Conservation (phyloP, 2,329 filamentous ascomycete genomes). For the Trichoderma sp. region DNA sequence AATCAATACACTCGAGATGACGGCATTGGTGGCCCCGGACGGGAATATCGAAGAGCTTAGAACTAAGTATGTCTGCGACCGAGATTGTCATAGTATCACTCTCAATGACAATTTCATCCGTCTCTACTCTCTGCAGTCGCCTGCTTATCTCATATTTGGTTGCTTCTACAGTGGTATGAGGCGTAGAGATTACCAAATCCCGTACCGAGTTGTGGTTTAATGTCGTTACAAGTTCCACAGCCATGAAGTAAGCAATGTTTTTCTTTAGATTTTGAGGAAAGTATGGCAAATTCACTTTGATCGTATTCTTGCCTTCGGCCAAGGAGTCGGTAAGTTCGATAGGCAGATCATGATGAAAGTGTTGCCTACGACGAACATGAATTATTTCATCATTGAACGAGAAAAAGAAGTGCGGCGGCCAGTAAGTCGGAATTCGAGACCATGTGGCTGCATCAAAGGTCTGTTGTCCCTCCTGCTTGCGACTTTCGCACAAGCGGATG, state of each 20-base stretch:
- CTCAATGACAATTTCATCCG: slow-evolving; percentile 63
- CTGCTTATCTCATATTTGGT: slow-evolving; percentile 60
- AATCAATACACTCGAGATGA: slow-evolving; percentile 88
- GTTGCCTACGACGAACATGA: slow-evolving; percentile 63
- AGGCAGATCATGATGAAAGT: slow-evolving; percentile 75
- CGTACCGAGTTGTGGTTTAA: slow-evolving; percentile 48
- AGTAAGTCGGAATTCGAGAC: slow-evolving; percentile 63
- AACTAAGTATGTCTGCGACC: slow-evolving; percentile 67
- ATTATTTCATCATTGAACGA: slow-evolving; percentile 64
- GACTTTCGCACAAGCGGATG: slow-evolving; percentile 60
- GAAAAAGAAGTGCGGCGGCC: slow-evolving; percentile 72
- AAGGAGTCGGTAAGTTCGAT: slow-evolving; percentile 70
- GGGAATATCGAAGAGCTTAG: slow-evolving; percentile 66
- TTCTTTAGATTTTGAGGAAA: slow-evolving; percentile 31
- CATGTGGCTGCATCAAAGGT: slow-evolving; percentile 54
- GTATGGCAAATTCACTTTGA: slow-evolving; percentile 53
- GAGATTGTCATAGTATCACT: slow-evolving; percentile 58
- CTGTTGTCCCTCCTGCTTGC: slow-evolving; percentile 7
- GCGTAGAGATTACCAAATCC: slow-evolving; percentile 38
- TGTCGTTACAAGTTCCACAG: slow-evolving; percentile 69
- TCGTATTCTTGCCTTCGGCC: slow-evolving; percentile 58
- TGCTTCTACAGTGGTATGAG: slow-evolving; percentile 45
- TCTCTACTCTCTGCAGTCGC: slow-evolving; percentile 40
- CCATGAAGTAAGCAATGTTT: slow-evolving; percentile 54
- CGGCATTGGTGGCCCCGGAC: slow-evolving; percentile 69